These are phyloP conservation scores for Plectranthus barbatus DNA, from an alignment of 257 asterid species.

Conservation along the genomic window DNA sequence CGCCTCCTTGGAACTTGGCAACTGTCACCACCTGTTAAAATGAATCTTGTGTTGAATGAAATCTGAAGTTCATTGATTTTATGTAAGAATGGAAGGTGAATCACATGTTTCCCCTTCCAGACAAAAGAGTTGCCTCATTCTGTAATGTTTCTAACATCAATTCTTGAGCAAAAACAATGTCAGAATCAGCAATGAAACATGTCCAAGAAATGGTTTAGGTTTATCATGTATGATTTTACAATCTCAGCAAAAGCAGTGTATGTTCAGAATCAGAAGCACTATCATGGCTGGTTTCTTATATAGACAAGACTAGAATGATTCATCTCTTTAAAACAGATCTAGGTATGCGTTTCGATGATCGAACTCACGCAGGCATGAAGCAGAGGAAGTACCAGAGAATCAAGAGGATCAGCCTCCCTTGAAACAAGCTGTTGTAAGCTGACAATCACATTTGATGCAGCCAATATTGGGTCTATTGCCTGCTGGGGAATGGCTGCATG, in stretches of 20 bases:
- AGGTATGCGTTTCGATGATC: background rate
- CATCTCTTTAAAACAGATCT: background rate
- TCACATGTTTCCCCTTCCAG: no score
- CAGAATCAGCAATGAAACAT: background rate
- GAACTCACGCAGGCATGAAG: background rate
- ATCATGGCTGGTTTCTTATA: background rate
- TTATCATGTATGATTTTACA: background rate
- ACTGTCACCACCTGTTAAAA: constrained; percentile 72
- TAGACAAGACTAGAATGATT: background rate
- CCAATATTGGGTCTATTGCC: constrained; percentile 72
- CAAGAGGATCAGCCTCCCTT: constrained; percentile 90
- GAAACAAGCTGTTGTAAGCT: constrained; percentile 82
- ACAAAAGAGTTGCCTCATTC: no score
- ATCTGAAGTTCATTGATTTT: no score
- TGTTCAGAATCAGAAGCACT: no score
- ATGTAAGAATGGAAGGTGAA: no score
- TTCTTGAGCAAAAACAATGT: background rate
- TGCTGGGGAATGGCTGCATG: constrained; percentile 94
- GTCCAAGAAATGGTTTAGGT: no score
- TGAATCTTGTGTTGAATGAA: constrained; percentile 21
- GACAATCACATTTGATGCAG: constrained; percentile 71
- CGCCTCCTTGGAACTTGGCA: constrained; percentile 81
- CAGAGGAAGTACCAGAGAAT: constrained; percentile 54
- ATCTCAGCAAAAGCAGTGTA: background rate
- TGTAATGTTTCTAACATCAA: no score